Base-by-base conservation (phyloP, 2,329 filamentous ascomycete genomes). In the Colletotrichum chrysophilum region DNA sequence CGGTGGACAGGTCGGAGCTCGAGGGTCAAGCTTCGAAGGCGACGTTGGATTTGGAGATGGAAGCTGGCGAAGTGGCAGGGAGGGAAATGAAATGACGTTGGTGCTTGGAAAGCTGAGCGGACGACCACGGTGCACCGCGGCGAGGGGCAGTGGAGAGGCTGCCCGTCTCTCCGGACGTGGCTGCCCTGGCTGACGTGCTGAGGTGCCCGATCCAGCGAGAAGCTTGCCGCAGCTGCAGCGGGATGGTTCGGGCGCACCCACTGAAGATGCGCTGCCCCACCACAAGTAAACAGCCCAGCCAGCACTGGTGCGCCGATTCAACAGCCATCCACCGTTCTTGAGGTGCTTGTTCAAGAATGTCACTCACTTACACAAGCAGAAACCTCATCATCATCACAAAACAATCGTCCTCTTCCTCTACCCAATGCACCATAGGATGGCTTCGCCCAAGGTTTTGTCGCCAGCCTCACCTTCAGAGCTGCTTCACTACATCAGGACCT, bases 401-500 rank as follows among this genome's bases (percentile, higher is more conserved):
- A 21, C 10, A 52, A 52, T 21, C 1, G 1, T 12, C 43, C 43
- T 21, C 10, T 52, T 48, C 38, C 38, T 48, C 14, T 26, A 14
- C 52, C 52, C 16, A 7, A 18, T 58, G 24, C 12, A 24, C 24
- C 1, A 13, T n/a, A 62, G 7, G 36, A 77, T 74, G 55, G 21
- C 55, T 52, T 52, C n/a, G 10, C 87, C 87, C 26, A 76, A 88
- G 69, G 85, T 91, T 56, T 83, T 92, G 70, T 85, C 89, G 9
- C 88, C 91, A 48, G 85, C 88, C 24, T 86, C 89, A 4, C 91
- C 89, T 7, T 88, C 89, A 10, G 89, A 93, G 79, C 87, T 98
- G 60, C 87, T 98, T 64, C 86, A 89, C 68, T 89, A 92, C 81
- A 84, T 96, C 68, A 84, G 96, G 69, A 83, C 89, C 6, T 83